Percentiles rank a stretch among this genome's conserved stretches.
Evolutionary conservation across 2,329 filamentous ascomycete species (phyloP).

Genomic region (Xylariaceae sp.): DNA sequence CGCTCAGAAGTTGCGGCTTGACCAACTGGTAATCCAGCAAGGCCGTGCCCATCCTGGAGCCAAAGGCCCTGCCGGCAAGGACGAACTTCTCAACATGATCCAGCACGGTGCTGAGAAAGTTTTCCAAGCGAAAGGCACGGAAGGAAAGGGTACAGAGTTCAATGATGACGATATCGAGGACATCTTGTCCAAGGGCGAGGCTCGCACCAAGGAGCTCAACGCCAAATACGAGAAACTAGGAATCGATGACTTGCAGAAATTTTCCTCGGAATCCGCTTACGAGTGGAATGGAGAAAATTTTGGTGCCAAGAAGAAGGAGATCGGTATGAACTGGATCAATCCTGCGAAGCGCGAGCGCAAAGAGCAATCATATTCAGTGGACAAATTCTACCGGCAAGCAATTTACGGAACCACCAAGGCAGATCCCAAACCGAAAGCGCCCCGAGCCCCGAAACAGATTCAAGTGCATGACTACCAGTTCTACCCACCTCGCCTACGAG

Average conservation of each 20-base stretch:
- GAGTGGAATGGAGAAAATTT: conserved; percentile 99
- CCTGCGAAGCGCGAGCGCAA: conserved; percentile 97
- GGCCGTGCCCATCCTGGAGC: conserved; percentile 86
- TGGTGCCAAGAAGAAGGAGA: conserved; percentile 84
- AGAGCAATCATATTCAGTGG: conserved; percentile 96
- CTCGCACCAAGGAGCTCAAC: conserved; percentile 84
- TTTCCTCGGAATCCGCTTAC: conserved; percentile 94
- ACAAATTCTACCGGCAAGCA: conserved; percentile 95
- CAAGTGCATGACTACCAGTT: conserved; percentile 96
- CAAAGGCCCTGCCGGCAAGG: conserved; percentile 91
- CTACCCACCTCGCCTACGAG: conserved; percentile 77
- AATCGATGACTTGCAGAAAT: conserved; percentile 95
- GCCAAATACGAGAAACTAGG: conserved; percentile 95
- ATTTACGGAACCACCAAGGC: conserved; percentile 71
- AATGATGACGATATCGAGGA: conserved; percentile 86
- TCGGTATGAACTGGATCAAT: conserved; percentile 95
- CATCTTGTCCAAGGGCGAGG: conserved; percentile 81
- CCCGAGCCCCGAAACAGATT: conserved; percentile 91
- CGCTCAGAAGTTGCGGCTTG: conserved; percentile 91
- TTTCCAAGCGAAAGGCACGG: conserved; percentile 70
- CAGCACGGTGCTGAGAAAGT: conserved; percentile 97
- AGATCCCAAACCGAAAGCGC: conserved; percentile 89
- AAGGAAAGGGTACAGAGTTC: conserved; percentile 59
- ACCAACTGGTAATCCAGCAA: conserved; percentile 97
- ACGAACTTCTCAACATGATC: conserved; percentile 95